Percentiles rank a stretch among this genome's conserved stretches.
These are phyloP conservation scores for Spencermartinsiella europaea DNA, from an alignment of 805 yeast genomes.

Conservation along the genomic window DNA sequence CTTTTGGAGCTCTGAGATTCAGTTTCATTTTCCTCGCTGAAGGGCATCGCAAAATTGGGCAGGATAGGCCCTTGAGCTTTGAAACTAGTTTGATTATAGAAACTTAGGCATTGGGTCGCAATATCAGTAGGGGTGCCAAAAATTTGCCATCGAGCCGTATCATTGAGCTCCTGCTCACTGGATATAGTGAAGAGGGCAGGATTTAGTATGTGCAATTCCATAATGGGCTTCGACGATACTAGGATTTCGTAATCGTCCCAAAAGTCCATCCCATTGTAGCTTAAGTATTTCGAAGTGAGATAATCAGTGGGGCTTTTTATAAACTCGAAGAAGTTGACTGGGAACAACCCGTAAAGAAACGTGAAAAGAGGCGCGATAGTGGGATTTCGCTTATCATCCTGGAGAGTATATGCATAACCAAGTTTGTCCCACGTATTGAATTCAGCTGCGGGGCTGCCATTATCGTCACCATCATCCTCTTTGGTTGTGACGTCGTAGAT, in stretches of 20 bases:
- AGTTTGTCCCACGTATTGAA: slow-evolving; percentile 26
- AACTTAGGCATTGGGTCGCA: slow-evolving; percentile 30
- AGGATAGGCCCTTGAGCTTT: not conserved
- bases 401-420: slow-evolving; percentile 9
- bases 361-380: slow-evolving; percentile 39
- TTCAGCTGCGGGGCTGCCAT: not conserved
- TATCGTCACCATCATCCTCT: slow-evolving; percentile 3
- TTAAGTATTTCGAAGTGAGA: slow-evolving; percentile 21
- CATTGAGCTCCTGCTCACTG: slow-evolving; percentile 33
- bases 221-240: slow-evolving; percentile 26
- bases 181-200: slow-evolving; percentile 41
- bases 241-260: slow-evolving; percentile 35
- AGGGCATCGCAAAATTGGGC: slow-evolving; percentile 9
- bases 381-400: slow-evolving; percentile 20
- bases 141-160: slow-evolving; percentile 23
- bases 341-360: slow-evolving; percentile 54
- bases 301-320: slow-evolving; percentile 39
- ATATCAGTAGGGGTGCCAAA: slow-evolving; percentile 36
- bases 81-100: slow-evolving; percentile 7
- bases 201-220: slow-evolving; percentile 41
- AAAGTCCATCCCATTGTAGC: slow-evolving; percentile 25
- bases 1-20: not conserved
- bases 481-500: slow-evolving; percentile 8
- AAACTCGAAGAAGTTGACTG: slow-evolving; percentile 43
- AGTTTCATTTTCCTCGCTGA: slow-evolving; percentile 4